Percentiles rank a stretch among this genome's conserved stretches.
phyloP scores from a whole-genome alignment of 139 green algal genomes.

The Coelastrella sp. region DNA sequence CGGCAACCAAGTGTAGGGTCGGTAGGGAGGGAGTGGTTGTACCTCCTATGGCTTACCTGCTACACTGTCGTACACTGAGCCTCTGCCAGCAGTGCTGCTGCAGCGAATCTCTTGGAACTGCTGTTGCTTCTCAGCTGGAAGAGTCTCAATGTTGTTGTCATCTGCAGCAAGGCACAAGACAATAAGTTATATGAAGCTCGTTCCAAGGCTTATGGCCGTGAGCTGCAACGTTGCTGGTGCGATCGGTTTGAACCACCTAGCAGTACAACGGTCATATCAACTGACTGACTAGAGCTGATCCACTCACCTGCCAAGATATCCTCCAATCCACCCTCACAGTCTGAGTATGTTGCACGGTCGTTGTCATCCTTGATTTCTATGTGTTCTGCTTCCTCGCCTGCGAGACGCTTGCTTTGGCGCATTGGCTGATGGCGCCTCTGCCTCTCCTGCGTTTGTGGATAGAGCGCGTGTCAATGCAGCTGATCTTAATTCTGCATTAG shows the following conservation, averaged over 20 bases:
- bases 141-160: conserved; percentile 15
- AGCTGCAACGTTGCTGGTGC: too few species aligned
- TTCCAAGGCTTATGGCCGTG: too few species aligned
- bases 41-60: conserved; percentile 44
- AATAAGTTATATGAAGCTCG: not conserved
- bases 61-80: conserved; percentile 65
- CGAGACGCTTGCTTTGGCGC: conserved; percentile 41
- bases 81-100: conserved; percentile 54
- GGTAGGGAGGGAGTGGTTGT: too few species aligned
- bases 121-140: conserved; percentile 42
- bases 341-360: conserved; percentile 13
- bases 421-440: conserved; percentile 8
- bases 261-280: conserved; percentile 8
- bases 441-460: not conserved
- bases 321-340: conserved; percentile 42
- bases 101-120: conserved; percentile 59
- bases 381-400: conserved; percentile 29
- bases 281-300: not conserved
- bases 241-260: too few species aligned
- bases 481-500: too few species aligned
- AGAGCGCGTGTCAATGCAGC: too few species aligned
- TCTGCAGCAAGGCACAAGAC: not conserved
- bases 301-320: conserved; percentile 55
- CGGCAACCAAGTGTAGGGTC: too few species aligned
- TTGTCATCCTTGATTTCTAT: conserved; percentile 27